Evolutionary conservation across 2,329 filamentous ascomycete genomes (phyloP), one percentile per base, ranked within the genome.

Genomic region (Scedosporium boydii): DNA sequence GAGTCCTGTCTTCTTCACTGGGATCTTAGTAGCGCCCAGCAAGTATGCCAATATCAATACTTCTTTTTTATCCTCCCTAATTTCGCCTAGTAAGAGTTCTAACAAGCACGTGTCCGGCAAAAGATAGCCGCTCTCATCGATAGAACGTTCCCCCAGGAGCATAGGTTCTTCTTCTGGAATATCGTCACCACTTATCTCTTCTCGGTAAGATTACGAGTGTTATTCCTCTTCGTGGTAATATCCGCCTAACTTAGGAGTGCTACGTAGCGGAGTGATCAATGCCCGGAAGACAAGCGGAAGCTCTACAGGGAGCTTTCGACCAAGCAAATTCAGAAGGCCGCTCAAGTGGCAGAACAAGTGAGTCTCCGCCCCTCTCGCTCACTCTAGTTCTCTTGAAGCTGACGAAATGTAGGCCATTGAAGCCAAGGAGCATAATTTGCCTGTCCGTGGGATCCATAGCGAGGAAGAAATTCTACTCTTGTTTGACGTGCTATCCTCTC

Each of bases 11-110:
- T 85, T 61, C 71, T 79, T 64, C 75, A 82, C 60, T 83, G 80
- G 76, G 83, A 86, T 66, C 75, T 85, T 62, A 73, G 76, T 63
- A 82, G 81, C 67, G 81, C 82, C 2, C 83, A 86, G 69, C 80
- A 83, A 74, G 82, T 84, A 71, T 64, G 70, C 34, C 3, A 21
- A 9, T 23, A 51, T 21, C 9, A 56, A 44, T 57, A 34, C 56
- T 18, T 46, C 10, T 34, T 27, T 38, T 21, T 18, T 46, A n/a
- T 18, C 21, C 21, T 51, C 6, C n/a, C 23, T 26, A 9, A 12
- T 34, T 34, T 38, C 53, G 0, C 21, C 16, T 2, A 29, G 27
- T 29, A 3, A 38, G 12, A 12, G 2, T 42, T 26, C 53, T 65
- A 12, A 63, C 53, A 64, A 12, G 61, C 42, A 9, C 53, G 42